These are phyloP conservation scores for Tuber aestivum DNA, from an alignment of 495 filamentous ascomycete genomes.

Conservation along the genomic window DNA sequence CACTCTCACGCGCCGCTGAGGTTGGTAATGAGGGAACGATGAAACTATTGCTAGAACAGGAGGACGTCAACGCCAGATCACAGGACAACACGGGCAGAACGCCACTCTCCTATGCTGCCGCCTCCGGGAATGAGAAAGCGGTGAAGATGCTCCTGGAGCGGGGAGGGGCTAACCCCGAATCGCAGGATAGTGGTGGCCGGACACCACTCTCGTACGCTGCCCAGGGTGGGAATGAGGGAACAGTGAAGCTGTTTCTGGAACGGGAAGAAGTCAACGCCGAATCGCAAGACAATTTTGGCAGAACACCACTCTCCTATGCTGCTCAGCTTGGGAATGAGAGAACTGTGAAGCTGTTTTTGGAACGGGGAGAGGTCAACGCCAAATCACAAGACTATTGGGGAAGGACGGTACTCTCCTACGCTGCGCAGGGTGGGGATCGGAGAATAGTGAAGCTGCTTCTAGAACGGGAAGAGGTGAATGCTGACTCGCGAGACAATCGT, in stretches of 20 bases:
- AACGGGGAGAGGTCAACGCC: neutral
- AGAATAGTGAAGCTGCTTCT: constrained; percentile 36
- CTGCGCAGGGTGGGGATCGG: constrained; percentile 34
- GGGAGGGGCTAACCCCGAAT: no score
- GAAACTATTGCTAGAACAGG: constrained; percentile 30
- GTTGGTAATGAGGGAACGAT: constrained; percentile 34
- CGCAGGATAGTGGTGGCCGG: no score
- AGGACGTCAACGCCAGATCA: constrained; percentile 18
- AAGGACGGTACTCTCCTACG: constrained; percentile 40
- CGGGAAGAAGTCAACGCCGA: constrained; percentile 13
- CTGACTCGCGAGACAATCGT: constrained; percentile 24
- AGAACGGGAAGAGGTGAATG: constrained; percentile 13
- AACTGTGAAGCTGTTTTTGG: constrained; percentile 34
- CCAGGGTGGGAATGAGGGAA: constrained; percentile 26
- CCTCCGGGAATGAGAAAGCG: constrained; percentile 21
- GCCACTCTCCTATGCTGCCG: constrained; percentile 45
- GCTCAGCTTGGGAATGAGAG: constrained; percentile 34
- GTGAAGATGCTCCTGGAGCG: no score
- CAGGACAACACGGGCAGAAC: constrained; percentile 38
- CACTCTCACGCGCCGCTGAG: constrained; percentile 41
- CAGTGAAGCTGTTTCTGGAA: constrained; percentile 33
- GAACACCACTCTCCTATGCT: constrained; percentile 41
- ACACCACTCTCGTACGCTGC: no score
- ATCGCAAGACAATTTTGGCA: constrained; percentile 11
- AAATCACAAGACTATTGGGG: constrained; percentile 14